These are phyloP conservation scores for Ogataea haglerorum DNA, from an alignment of 805 yeast species.

Conservation along the genomic window DNA sequence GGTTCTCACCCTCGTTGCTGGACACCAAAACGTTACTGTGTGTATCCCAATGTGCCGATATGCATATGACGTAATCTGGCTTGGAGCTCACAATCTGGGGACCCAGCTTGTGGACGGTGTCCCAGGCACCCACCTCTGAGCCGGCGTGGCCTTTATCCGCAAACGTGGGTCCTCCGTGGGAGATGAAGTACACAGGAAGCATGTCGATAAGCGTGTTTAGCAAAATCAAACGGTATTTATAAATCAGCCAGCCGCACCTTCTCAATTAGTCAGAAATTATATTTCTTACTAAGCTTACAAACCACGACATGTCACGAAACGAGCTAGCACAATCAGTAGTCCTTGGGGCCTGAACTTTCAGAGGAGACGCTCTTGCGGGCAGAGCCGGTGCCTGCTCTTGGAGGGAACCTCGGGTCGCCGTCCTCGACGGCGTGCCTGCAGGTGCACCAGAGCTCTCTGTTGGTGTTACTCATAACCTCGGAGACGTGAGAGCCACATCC, in stretches of 20 bases:
- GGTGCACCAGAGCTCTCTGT: conserved; percentile 49
- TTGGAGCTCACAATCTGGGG: conserved; percentile 46
- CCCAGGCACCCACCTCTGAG: conserved; percentile 59
- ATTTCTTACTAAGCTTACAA: conserved; percentile 8
- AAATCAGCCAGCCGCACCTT: neutral
- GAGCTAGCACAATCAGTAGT: neutral
- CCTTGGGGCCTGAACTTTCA: conserved; percentile 14
- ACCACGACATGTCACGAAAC: conserved; percentile 2
- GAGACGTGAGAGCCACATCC: conserved; percentile 59
- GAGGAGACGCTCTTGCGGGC: conserved; percentile 37
- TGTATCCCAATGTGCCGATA: conserved; percentile 81
- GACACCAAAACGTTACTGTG: conserved; percentile 18
- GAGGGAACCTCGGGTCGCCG: conserved; percentile 47
- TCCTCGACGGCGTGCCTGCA: conserved; percentile 45
- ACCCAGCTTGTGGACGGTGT: conserved; percentile 49
- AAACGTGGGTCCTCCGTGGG: conserved; percentile 86
- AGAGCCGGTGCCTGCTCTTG: conserved; percentile 61
- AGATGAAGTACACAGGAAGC: conserved; percentile 59
- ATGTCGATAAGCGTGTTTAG: conserved; percentile 15
- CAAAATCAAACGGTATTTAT: neutral
- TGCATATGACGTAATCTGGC: conserved; percentile 63
- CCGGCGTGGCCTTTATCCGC: conserved; percentile 51
- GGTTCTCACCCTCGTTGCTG: conserved; percentile 38
- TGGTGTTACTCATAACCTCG: conserved; percentile 52
- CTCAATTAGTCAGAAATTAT: conserved; percentile 1